Conservation (phyloP, 495 filamentous ascomycete genomes). For the Ascobolus immersus region DNA sequence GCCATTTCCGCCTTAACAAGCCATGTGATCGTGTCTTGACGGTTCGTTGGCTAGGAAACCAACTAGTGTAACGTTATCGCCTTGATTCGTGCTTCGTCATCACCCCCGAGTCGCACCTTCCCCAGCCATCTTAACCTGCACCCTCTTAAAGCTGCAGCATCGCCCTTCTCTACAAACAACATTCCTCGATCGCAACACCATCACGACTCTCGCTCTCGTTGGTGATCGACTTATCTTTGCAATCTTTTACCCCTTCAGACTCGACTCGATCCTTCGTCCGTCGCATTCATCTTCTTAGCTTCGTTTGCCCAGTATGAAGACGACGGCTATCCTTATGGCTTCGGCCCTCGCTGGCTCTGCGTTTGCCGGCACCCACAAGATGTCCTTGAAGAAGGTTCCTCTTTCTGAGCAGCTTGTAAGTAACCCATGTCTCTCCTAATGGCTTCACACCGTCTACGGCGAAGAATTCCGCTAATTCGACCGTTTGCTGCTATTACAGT, state of each 20-base stretch:
- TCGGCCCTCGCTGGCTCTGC: conserved; percentile 63
- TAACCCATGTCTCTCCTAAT: conserved; percentile 8
- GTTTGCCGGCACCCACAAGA: conserved; percentile 63
- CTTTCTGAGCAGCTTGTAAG: conserved; percentile 75
- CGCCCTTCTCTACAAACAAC: too few relatives aligned
- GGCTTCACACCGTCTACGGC: background rate
- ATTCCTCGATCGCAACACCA: too few relatives aligned
- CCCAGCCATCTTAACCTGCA: too few relatives aligned
- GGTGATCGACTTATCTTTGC: background rate
- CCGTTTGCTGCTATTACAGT: conserved; percentile 21
- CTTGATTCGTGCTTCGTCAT: too few relatives aligned
- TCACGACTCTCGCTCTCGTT: background rate
- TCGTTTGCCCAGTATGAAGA: conserved; percentile 43
- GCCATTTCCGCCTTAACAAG: too few relatives aligned
- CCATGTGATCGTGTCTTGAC: too few relatives aligned
- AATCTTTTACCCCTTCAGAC: background rate
- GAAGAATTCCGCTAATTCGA: background rate
- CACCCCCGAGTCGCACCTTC: too few relatives aligned
- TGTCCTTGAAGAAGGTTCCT: conserved; percentile 92
- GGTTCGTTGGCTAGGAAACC: too few relatives aligned
- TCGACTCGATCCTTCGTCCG: background rate
- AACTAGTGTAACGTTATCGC: too few relatives aligned
- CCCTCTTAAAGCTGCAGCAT: too few relatives aligned
- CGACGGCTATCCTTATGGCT: conserved; percentile 41
- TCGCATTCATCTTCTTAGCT: conserved; percentile 2